phyloP scores from a whole-genome alignment of 208 protist species.

The Acanthamoeba polyphaga region DNA sequence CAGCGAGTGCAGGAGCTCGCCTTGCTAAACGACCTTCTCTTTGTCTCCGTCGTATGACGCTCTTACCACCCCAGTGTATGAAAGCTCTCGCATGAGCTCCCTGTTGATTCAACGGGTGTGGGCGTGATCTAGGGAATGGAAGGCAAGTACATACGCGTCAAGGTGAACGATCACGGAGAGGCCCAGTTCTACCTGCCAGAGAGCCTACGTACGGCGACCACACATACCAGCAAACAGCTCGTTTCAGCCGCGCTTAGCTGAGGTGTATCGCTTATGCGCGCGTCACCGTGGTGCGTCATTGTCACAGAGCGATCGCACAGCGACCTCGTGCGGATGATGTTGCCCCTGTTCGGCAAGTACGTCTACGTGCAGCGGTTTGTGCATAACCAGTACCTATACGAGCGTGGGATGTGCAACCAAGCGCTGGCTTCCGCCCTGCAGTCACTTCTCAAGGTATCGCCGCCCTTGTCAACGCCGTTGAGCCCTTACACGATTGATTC shows the following conservation, averaged over 20 bases:
- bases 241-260: no score
- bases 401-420: slow-evolving; percentile 46
- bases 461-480: neutral
- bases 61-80: no score
- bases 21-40: slow-evolving; percentile 57
- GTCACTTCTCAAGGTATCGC: neutral
- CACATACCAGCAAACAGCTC: neutral
- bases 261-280: neutral
- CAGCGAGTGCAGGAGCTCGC: slow-evolving; percentile 47
- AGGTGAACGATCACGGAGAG: slow-evolving; percentile 2
- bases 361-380: slow-evolving; percentile 38
- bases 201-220: neutral
- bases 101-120: neutral
- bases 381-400: slow-evolving; percentile 33
- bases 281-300: neutral
- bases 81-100: neutral
- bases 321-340: neutral
- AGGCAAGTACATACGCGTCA: slow-evolving; percentile 52
- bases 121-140: neutral
- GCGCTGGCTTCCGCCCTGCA: slow-evolving; percentile 21
- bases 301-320: slow-evolving; percentile 38
- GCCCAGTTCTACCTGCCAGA: slow-evolving; percentile 13
- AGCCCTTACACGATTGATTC: neutral
- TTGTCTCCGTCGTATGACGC: neutral
- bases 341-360: slow-evolving; percentile 16